A percentile compares a stretch with the other conserved stretches of the same genome.
Conservation (phyloP, 139 green algal genomes). For the Astrephomene gubernaculifera region DNA sequence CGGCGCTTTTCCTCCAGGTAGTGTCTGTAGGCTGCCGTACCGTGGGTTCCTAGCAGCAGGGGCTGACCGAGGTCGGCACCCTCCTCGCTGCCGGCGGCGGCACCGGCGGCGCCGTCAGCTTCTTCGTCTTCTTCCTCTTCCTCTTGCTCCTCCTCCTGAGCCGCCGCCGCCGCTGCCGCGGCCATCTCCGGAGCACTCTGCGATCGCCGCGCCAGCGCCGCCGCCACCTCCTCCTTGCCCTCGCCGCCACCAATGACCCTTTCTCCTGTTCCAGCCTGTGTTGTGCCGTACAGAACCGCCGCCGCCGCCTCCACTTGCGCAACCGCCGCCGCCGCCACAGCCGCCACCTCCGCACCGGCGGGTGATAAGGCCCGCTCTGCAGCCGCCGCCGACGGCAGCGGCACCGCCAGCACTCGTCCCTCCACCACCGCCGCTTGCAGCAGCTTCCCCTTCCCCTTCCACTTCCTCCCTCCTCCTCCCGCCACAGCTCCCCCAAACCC, state of each 20-base stretch:
- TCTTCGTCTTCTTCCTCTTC: no score
- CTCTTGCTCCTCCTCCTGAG: neutral
- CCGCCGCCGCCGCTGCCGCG: neutral
- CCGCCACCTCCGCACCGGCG: neutral
- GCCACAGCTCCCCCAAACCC: neutral
- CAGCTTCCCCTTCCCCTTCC: neutral
- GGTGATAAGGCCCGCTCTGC: neutral
- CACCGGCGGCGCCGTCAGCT: neutral
- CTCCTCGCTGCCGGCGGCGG: neutral
- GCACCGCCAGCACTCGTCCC: neutral
- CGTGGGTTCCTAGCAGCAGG: conserved; percentile 13
- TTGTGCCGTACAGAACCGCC: neutral
- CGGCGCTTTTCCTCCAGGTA: conserved; percentile 26
- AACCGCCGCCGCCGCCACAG: neutral
- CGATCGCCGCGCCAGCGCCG: neutral
- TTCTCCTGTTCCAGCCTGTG: neutral
- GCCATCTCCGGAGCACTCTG: neutral
- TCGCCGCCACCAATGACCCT: neutral
- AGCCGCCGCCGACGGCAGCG: neutral
- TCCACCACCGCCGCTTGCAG: neutral
- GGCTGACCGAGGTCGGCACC: neutral
- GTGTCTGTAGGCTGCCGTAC: neutral
- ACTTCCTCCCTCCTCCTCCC: neutral
- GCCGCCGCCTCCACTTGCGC: neutral
- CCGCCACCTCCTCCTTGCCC: conserved; percentile 12